Evolutionary conservation across 1,139 yeast species (phyloP).

Genomic region (Yarrowia galli): DNA sequence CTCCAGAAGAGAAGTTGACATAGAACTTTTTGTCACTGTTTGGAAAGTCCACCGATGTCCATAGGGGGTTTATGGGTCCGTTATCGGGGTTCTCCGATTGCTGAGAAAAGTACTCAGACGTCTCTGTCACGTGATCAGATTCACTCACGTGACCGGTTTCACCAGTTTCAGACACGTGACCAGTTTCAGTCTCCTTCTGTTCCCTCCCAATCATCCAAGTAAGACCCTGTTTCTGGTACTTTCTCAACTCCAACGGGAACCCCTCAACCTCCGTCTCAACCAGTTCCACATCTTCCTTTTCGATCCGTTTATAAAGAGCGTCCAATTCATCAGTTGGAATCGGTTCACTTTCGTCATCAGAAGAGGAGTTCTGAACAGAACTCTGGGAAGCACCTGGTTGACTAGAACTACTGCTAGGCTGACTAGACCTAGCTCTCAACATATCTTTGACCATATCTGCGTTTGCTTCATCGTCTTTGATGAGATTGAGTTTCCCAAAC

Average conservation of each 20-base stretch:
- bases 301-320: constrained; percentile 72
- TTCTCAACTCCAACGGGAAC: constrained; percentile 64
- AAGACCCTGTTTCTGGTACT: constrained; percentile 80
- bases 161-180: too few relatives aligned
- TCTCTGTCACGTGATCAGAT: too few relatives aligned
- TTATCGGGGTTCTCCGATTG: constrained; percentile 51
- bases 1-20: constrained; percentile 85
- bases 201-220: constrained; percentile 81
- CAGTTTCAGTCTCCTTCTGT: too few relatives aligned
- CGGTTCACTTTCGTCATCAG: constrained; percentile 52
- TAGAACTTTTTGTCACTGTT: constrained; percentile 57
- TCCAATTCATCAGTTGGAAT: constrained; percentile 76
- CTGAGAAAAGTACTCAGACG: constrained; percentile 48
- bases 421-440: constrained; percentile 16
- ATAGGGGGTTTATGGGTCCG: constrained; percentile 77
- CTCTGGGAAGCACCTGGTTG: constrained; percentile 39
- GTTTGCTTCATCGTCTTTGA: constrained; percentile 40
- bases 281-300: constrained; percentile 59
- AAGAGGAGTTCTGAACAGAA: constrained; percentile 37
- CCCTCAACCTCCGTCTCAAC: constrained; percentile 68
- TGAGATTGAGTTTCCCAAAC: constrained; percentile 59
- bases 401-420: constrained; percentile 28
- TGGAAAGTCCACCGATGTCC: constrained; percentile 87
- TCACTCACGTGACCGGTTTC: too few relatives aligned
- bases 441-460: constrained; percentile 43